Conservation (phyloP, 2,329 filamentous ascomycete genomes). For the Penicillium sp. region DNA sequence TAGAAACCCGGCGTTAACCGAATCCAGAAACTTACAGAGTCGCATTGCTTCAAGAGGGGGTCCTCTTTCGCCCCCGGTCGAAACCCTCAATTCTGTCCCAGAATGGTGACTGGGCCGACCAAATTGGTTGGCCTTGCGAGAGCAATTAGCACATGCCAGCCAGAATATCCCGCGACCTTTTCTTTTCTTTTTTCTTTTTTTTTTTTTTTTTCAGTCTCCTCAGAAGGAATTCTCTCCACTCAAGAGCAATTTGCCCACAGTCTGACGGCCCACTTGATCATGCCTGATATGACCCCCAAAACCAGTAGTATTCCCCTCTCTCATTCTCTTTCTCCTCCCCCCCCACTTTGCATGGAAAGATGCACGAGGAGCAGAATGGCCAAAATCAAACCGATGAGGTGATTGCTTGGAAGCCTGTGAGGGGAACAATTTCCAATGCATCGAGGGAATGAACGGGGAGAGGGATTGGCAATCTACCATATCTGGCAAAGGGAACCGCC, state of each 20-base stretch:
- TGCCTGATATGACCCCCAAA: no score
- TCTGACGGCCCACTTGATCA: no score
- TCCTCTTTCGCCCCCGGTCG: neutral
- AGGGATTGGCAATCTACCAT: no score
- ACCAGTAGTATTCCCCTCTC: neutral
- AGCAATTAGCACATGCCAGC: conserved; percentile 17
- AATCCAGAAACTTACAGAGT: conserved; percentile 22
- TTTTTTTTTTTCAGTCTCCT: neutral
- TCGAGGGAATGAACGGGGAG: no score
- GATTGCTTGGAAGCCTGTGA: no score
- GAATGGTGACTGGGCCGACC: conserved; percentile 1
- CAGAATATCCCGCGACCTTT: neutral
- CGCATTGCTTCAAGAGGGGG: conserved; percentile 13
- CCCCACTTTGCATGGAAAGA: no score
- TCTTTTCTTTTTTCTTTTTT: neutral
- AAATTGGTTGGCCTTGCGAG: conserved; percentile 4
- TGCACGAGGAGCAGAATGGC: neutral
- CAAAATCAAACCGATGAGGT: no score
- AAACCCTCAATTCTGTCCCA: conserved; percentile 2
- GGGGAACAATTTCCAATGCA: no score
- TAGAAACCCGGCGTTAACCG: conserved; percentile 20
- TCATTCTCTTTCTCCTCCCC: neutral
- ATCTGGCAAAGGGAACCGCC: no score
- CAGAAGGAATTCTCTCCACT: no score
- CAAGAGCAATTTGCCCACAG: no score